A percentile compares a stretch with the other conserved stretches of the same genome.
Conservation (phyloP, 2,329 filamentous ascomycete species). For the Blastomyces percursus region DNA sequence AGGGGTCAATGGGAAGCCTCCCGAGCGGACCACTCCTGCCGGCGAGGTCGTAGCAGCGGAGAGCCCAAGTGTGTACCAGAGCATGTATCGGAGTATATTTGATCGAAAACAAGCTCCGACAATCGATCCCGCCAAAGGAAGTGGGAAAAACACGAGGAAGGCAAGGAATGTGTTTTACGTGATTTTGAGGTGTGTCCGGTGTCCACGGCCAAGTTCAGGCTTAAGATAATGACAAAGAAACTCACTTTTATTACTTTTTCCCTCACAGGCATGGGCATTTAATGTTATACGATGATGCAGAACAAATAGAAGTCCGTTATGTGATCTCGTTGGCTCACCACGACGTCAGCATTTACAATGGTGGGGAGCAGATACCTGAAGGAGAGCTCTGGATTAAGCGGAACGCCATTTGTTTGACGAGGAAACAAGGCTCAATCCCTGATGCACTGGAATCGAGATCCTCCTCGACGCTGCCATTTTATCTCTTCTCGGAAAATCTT, state of each 20-base stretch:
- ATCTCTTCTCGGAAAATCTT: constrained; percentile 85
- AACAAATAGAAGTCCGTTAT: constrained; percentile 90
- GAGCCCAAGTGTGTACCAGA: constrained; percentile 92
- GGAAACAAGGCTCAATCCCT: constrained; percentile 45
- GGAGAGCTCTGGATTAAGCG: constrained; percentile 93
- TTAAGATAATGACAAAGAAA: constrained; percentile 4
- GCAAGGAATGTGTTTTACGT: constrained; percentile 89
- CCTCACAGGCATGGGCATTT: constrained; percentile 71
- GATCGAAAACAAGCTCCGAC: constrained; percentile 58
- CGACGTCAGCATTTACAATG: constrained; percentile 70
- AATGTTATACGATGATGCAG: constrained; percentile 94
- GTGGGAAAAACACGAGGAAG: constrained; percentile 42
- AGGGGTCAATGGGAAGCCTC: constrained; percentile 84
- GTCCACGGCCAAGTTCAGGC: not conserved
- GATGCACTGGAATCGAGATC: constrained; percentile 39
- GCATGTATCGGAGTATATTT: constrained; percentile 95
- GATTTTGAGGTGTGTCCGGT: constrained; percentile 58
- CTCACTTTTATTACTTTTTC: not conserved
- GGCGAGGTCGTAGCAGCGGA: constrained; percentile 67
- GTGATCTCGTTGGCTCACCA: constrained; percentile 89
- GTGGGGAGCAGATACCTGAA: constrained; percentile 67
- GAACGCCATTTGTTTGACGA: constrained; percentile 73
- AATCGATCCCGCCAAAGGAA: constrained; percentile 42
- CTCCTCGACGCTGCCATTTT: constrained; percentile 68
- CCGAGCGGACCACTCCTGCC: constrained; percentile 71